phyloP scores from a whole-genome alignment of 2,329 filamentous ascomycete genomes.

The Aureobasidium sp. region DNA sequence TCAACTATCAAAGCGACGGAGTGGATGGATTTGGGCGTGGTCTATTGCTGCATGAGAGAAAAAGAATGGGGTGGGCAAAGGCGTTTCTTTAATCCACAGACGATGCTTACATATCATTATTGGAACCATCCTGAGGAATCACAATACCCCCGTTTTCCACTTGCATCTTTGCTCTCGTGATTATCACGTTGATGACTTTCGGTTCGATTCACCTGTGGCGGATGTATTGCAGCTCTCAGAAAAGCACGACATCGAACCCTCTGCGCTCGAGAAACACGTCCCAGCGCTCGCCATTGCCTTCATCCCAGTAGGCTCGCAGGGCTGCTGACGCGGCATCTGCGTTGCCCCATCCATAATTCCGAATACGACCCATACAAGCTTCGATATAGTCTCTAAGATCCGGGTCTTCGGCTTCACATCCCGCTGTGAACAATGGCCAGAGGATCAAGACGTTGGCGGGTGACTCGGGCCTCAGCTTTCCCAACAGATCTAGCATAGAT shows the following conservation, averaged over 20 bases:
- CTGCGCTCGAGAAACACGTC: conserved; percentile 11
- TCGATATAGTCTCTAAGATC: not conserved
- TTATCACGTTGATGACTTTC: not conserved
- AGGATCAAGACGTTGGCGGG: conserved; percentile 11
- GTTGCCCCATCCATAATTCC: conserved; percentile 10
- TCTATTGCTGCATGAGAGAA: not conserved
- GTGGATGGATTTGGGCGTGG: not conserved
- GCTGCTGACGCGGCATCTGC: not conserved
- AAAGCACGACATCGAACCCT: conserved; percentile 11
- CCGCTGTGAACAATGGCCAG: conserved; percentile 13
- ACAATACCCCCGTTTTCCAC: not conserved
- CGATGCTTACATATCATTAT: not conserved
- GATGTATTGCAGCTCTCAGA: not conserved
- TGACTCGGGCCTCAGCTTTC: not conserved
- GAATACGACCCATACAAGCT: not conserved
- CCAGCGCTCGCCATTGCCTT: conserved; percentile 12
- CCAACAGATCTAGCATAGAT: not conserved
- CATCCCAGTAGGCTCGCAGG: conserved; percentile 2
- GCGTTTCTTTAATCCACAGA: not conserved
- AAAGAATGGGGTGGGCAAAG: not conserved
- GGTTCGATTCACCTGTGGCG: not conserved
- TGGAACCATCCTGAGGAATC: not conserved
- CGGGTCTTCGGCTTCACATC: conserved; percentile 10
- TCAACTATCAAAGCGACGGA: conserved; percentile 5
- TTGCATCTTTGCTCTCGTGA: not conserved